A percentile compares a stretch with the other conserved stretches of the same genome.
phyloP scores from a whole-genome alignment of 495 filamentous ascomycete species.

The Talaromyces adpressus region DNA sequence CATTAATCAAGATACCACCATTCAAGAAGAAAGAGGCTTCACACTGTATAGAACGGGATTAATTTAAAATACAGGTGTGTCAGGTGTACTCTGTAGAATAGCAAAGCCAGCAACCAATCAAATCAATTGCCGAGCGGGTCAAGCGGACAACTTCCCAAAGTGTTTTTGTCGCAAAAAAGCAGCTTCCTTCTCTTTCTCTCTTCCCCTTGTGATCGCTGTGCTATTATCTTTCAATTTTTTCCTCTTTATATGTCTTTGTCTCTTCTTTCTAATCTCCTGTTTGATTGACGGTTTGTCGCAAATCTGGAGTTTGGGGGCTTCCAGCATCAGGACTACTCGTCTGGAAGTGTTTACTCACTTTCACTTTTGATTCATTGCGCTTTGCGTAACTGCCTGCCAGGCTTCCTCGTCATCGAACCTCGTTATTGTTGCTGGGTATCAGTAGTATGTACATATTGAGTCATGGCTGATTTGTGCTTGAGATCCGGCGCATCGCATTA shows the following conservation, averaged over 20 bases:
- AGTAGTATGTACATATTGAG: neutral
- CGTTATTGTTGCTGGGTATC: neutral
- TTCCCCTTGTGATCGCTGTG: neutral
- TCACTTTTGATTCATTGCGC: neutral
- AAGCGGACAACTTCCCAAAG: neutral
- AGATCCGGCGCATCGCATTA: neutral
- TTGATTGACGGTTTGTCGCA: neutral
- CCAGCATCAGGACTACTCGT: neutral
- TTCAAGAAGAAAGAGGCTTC: neutral
- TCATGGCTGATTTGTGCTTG: neutral
- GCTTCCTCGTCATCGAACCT: neutral
- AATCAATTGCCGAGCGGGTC: slow-evolving; percentile 4
- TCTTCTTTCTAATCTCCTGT: neutral
- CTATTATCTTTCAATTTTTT: too few relatives aligned
- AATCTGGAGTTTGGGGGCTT: neutral
- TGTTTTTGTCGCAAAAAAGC: slow-evolving; percentile 4
- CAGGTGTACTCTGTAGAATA: neutral
- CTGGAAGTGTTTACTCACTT: neutral
- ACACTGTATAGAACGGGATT: neutral
- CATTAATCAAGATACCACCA: neutral
- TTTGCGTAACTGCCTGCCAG: neutral
- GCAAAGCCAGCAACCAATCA: neutral
- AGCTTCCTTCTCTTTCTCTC: neutral
- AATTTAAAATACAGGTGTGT: neutral
- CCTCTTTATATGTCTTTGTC: neutral